Evolutionary conservation across 441 rosid species (phyloP).

Genomic region (Bruguiera hainesii): DNA sequence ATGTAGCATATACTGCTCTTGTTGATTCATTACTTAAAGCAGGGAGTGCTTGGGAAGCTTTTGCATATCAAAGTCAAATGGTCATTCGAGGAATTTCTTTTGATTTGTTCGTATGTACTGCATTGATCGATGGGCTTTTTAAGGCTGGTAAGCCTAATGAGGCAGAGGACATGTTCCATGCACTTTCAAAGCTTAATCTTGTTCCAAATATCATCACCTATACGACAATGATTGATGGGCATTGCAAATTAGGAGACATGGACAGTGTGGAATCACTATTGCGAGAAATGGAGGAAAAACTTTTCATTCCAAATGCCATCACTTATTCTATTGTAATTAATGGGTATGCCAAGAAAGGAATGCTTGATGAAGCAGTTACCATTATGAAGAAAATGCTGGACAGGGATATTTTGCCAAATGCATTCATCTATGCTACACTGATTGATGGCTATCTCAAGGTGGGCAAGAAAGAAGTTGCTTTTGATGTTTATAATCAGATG

Average conservation of each 20-base stretch:
- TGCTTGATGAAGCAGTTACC: slow-evolving; percentile 60
- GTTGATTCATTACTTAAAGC: slow-evolving; percentile 69
- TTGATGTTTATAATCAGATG: slow-evolving; percentile 64
- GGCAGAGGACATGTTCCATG: slow-evolving; percentile 53
- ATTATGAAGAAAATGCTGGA: slow-evolving; percentile 56
- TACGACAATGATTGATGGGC: slow-evolving; percentile 70
- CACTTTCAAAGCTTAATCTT: slow-evolving; percentile 44
- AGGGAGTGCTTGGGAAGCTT: slow-evolving; percentile 49
- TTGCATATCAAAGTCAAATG: slow-evolving; percentile 73
- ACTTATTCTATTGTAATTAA: slow-evolving; percentile 69
- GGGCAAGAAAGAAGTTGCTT: slow-evolving; percentile 52
- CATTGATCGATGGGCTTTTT: slow-evolving; percentile 76
- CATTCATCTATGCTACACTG: slow-evolving; percentile 49
- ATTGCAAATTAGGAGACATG: slow-evolving; percentile 71
- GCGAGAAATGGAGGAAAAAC: slow-evolving; percentile 57
- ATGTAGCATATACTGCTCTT: slow-evolving; percentile 58
- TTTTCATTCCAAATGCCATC: slow-evolving; percentile 47
- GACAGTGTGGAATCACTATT: slow-evolving; percentile 46
- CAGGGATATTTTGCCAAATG: slow-evolving; percentile 50
- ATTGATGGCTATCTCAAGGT: slow-evolving; percentile 79
- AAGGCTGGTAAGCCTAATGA: slow-evolving; percentile 60
- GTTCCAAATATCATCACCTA: slow-evolving; percentile 57
- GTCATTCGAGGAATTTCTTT: slow-evolving; percentile 67
- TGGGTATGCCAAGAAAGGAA: slow-evolving; percentile 70
- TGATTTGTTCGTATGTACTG: slow-evolving; percentile 73